phyloP scores from a whole-genome alignment of 148 eudicot species.

The Camellia lanceoleosa region DNA sequence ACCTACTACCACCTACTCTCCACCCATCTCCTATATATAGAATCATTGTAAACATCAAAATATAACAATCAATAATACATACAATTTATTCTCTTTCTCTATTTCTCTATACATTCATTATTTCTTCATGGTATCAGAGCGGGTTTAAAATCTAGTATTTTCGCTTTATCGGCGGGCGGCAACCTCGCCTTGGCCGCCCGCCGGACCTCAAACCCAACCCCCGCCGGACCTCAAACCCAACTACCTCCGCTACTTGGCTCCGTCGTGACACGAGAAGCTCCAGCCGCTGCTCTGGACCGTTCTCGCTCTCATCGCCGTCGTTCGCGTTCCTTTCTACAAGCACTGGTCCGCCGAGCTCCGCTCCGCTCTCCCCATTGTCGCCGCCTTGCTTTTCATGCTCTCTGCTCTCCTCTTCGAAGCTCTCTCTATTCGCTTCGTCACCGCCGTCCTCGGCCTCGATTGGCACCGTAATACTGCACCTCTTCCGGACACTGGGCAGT shows the following conservation, averaged over 20 bases:
- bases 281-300: slow-evolving; percentile 64
- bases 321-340: slow-evolving; percentile 64
- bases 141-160: too few species aligned
- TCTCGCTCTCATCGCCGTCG: slow-evolving; percentile 54
- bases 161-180: too few species aligned
- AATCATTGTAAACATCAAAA: too few species aligned
- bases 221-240: too few species aligned
- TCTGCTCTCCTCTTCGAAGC: slow-evolving; percentile 63
- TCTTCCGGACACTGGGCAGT: slow-evolving; percentile 98
- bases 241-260: slow-evolving; percentile 71
- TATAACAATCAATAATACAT: too few species aligned
- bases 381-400: slow-evolving; percentile 57
- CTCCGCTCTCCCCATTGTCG: slow-evolving; percentile 62
- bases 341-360: slow-evolving; percentile 86
- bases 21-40: too few species aligned
- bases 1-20: too few species aligned
- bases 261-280: slow-evolving; percentile 67
- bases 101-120: too few species aligned
- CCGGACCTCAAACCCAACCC: too few species aligned
- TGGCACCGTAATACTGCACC: slow-evolving; percentile 83
- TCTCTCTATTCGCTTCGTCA: slow-evolving; percentile 79
- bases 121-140: too few species aligned
- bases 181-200: too few species aligned
- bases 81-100: too few species aligned
- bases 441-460: slow-evolving; percentile 84